These are phyloP conservation scores for Trypanosoma mega DNA, from an alignment of 208 protist genomes.

Conservation along the genomic window DNA sequence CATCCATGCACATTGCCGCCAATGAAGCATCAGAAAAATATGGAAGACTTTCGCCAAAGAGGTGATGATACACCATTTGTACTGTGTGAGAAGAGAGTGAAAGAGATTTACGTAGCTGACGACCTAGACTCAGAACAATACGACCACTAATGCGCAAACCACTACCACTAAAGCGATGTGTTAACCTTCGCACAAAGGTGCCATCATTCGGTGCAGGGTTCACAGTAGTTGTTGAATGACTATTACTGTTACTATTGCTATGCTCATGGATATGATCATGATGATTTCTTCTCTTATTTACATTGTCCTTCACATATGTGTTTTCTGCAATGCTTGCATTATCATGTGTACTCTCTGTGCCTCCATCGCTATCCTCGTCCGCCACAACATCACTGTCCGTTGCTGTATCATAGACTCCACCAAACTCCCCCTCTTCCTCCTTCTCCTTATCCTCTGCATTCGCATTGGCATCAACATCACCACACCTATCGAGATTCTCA, in stretches of 20 bases:
- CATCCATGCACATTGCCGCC: constrained; percentile 37
- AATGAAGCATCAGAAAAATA: constrained; percentile 65
- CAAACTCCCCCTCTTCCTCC: not conserved
- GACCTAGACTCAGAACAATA: constrained; percentile 59
- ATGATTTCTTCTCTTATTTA: no score
- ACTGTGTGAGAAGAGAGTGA: constrained; percentile 61
- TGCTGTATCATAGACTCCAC: no score
- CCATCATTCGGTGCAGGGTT: not conserved
- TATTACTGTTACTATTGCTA: constrained; percentile 1
- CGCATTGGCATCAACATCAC: no score
- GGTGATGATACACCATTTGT: constrained; percentile 43
- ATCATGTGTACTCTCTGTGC: no score
- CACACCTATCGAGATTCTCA: no score
- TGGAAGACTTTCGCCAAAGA: constrained; percentile 54
- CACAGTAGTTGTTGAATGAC: not conserved
- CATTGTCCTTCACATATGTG: no score
- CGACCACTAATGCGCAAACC: constrained; percentile 50
- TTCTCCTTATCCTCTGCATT: no score
- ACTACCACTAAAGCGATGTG: constrained; percentile 54
- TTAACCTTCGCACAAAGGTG: constrained; percentile 26
- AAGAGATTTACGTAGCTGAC: constrained; percentile 55
- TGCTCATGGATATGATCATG: no score
- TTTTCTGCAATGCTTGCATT: no score
- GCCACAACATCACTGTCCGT: no score
- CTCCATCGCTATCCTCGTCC: no score